These are phyloP conservation scores for Cinnamomum chago DNA, from an alignment of 164 flowering plant genomes.

Conservation along the genomic window DNA sequence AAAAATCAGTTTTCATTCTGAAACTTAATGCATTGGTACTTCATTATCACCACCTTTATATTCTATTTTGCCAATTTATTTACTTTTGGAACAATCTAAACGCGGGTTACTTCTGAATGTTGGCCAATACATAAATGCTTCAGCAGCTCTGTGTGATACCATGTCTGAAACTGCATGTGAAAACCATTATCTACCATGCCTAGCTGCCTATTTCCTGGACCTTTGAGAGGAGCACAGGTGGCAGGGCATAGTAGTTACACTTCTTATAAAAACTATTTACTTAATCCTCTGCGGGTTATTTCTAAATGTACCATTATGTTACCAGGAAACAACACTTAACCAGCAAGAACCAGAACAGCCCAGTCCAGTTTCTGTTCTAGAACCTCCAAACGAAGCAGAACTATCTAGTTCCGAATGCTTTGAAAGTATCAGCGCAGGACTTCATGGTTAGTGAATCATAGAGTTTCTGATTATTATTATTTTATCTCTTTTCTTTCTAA, in stretches of 20 bases:
- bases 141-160: no score
- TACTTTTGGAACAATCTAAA: no score
- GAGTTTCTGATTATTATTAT: not conserved
- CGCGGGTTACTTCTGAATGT: no score
- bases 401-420: conserved; percentile 68
- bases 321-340: conserved; percentile 31
- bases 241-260: no score
- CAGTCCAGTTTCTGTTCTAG: conserved; percentile 80
- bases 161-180: no score
- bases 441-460: conserved; percentile 46
- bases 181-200: no score
- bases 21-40: no score
- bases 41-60: not conserved
- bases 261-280: not conserved
- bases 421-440: conserved; percentile 72
- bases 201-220: no score
- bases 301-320: not conserved
- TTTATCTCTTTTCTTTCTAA: not conserved
- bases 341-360: conserved; percentile 57
- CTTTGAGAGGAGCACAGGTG: no score
- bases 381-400: conserved; percentile 52
- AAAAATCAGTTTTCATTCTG: no score
- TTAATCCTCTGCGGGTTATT: not conserved
- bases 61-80: not conserved
- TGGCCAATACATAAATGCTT: no score